A percentile compares a stretch with the other conserved stretches of the same genome.
These are phyloP conservation scores for Monosporascus sp. DNA, from an alignment of 2,329 filamentous ascomycete genomes.

Conservation along the genomic window DNA sequence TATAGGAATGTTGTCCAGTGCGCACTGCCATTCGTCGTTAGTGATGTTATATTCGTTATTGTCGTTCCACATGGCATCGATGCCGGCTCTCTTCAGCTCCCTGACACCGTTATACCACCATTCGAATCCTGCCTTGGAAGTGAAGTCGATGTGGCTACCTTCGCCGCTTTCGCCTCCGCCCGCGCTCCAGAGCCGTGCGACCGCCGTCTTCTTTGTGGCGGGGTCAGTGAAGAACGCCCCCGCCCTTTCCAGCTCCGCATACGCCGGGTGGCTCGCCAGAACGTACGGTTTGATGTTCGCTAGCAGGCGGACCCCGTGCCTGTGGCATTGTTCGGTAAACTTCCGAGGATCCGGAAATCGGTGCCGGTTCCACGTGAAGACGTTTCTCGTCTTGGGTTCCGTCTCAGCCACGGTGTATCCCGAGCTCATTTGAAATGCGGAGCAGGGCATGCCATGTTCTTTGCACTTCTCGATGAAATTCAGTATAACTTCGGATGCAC, in stretches of 20 bases:
- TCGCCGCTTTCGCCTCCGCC: constrained; percentile 65
- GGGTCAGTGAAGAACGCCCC: constrained; percentile 61
- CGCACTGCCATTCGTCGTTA: constrained; percentile 59
- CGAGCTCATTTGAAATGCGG: constrained; percentile 66
- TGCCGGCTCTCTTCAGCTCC: constrained; percentile 54
- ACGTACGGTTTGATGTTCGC: constrained; percentile 72
- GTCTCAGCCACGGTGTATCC: constrained; percentile 65
- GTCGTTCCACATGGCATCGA: constrained; percentile 74
- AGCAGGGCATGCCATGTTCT: constrained; percentile 63
- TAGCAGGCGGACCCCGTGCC: constrained; percentile 59
- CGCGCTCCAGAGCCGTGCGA: constrained; percentile 65
- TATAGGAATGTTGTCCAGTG: constrained; percentile 41
- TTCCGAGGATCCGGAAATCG: constrained; percentile 63
- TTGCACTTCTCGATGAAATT: constrained; percentile 57
- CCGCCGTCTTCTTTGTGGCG: constrained; percentile 42
- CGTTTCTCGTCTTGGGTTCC: constrained; percentile 64
- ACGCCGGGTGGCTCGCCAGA: constrained; percentile 60
- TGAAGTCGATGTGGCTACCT: constrained; percentile 70
- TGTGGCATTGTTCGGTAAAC: constrained; percentile 58
- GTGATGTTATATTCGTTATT: constrained; percentile 71
- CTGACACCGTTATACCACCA: constrained; percentile 69
- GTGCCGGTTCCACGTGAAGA: constrained; percentile 66
- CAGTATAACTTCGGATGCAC: constrained; percentile 53
- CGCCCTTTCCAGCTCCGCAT: constrained; percentile 50
- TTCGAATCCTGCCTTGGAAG: constrained; percentile 57